phyloP scores from a whole-genome alignment of 2,329 filamentous ascomycete genomes.

The Mycosphaerella arachidis region DNA sequence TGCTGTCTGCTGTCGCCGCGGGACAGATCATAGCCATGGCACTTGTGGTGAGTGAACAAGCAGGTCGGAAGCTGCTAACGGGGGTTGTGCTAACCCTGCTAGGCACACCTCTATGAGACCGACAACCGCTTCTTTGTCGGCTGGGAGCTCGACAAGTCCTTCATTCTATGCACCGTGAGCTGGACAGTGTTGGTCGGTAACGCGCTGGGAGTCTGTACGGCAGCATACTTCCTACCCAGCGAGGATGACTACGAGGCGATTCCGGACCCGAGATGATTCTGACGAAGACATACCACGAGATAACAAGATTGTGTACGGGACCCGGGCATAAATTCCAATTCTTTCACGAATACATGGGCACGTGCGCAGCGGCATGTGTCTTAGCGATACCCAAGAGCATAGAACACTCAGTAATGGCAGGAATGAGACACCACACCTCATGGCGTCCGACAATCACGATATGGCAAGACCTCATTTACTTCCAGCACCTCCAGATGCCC shows the following conservation, averaged over 20 bases:
- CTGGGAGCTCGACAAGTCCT: conserved; percentile 76
- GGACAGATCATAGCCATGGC: conserved; percentile 73
- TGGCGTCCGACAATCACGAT: background rate
- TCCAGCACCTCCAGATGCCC: background rate
- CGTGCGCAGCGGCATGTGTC: background rate
- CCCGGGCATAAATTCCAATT: background rate
- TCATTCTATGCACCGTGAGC: conserved; percentile 62
- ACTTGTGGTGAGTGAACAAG: conserved; percentile 63
- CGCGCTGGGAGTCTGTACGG: conserved; percentile 56
- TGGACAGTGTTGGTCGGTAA: conserved; percentile 54
- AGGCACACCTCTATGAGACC: conserved; percentile 61
- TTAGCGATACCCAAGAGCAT: conserved; percentile 7
- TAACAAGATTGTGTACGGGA: background rate
- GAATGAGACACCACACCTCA: background rate
- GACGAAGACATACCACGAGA: background rate
- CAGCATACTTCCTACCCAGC: conserved; percentile 65
- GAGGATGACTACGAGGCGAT: conserved; percentile 86
- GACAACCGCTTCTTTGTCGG: conserved; percentile 79
- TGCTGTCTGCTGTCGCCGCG: conserved; percentile 62
- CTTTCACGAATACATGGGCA: background rate
- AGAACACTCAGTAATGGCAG: background rate
- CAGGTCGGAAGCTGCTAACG: no score
- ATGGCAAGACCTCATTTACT: background rate
- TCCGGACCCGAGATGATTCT: conserved; percentile 17
- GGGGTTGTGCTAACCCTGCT: background rate